Conservation (phyloP, 139 green algal genomes). For the Pedinophyceae sp. region DNA sequence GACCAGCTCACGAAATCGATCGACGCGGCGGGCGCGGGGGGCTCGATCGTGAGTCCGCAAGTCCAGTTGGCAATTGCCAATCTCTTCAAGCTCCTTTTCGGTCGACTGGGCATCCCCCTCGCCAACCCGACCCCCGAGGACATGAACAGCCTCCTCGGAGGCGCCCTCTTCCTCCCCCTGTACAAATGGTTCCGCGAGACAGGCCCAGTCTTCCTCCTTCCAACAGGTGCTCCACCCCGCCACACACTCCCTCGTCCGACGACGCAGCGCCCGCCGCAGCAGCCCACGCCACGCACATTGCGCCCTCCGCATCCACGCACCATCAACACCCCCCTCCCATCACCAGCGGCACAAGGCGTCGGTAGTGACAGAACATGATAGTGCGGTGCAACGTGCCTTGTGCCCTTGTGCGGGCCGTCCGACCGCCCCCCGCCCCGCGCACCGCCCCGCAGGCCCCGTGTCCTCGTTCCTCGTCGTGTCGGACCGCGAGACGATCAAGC, state of each 20-base stretch:
- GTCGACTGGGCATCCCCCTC: slow-evolving; percentile 79
- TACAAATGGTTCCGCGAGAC: slow-evolving; percentile 69
- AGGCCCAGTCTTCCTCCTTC: slow-evolving; percentile 89
- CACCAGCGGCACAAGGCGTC: not conserved
- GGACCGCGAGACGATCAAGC: slow-evolving; percentile 79
- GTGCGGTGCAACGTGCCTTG: not conserved
- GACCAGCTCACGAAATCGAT: not conserved
- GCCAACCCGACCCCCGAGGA: slow-evolving; percentile 87
- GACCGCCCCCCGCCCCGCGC: not conserved
- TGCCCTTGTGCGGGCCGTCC: not conserved
- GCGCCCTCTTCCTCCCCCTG: slow-evolving; percentile 77
- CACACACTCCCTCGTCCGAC: not conserved
- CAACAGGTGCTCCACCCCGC: slow-evolving; percentile 20
- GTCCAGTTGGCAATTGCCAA: slow-evolving; percentile 4
- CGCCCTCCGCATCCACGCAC: slow-evolving; percentile 8
- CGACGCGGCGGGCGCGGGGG: not conserved
- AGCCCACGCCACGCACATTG: too few species aligned
- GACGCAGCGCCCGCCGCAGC: too few species aligned
- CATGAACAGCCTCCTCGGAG: slow-evolving; percentile 90
- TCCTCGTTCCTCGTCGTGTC: slow-evolving; percentile 80
- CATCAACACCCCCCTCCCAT: slow-evolving; percentile 3
- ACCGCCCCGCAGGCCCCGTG: slow-evolving; percentile 40
- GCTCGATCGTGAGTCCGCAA: not conserved
- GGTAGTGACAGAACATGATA: not conserved
- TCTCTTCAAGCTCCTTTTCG: slow-evolving; percentile 16